Evolutionary conservation across 306 rosid species (phyloP), one percentile per base, ranked within the genome.

Genomic region (Lathyrus tuberosus): DNA sequence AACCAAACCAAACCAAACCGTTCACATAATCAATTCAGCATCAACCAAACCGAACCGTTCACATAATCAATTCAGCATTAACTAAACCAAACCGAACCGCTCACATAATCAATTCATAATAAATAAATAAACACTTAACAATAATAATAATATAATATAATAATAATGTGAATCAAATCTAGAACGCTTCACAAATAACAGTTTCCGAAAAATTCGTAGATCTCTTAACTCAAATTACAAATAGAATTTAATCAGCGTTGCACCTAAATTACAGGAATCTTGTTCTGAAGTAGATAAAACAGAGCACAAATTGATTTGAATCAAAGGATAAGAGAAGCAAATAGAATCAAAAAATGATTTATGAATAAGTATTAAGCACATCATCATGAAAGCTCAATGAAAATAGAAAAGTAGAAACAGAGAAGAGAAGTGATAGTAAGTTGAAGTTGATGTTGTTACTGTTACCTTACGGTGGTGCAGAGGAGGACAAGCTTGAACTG

Each of bases 381-480:
- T 0, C 38, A 5, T 6, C 38, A 33, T 0, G 40, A 26, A 26
- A 26, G 30, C 30, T 26, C 30, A 26, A 26, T 26, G 30, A 26
- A 26, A 26, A 26, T 26, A 1, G 30, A 26, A 26, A 26, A 16
- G 16, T 52, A 4, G n/a, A 24, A 73, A 15, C 12, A 15, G 72
- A 51, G 49, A 49, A 51, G 10, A 28, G 28, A 14, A 13, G 58
- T 47, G 40, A 35, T 35, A 7, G 40, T 8, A 7, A 69, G 61
- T 5, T 13, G 40, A 60, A 46, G 15, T 14, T 18, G 76, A 52
- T 43, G 72, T n/a, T 38, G 2, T 8, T 83, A 94, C 97, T 28
- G 2, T 8, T 83, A 94, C 99, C 99, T 84, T 11, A 89, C 82
- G 81, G 99, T 82, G 63, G 83, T 79, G 86, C 89, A 76, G 80